Conservation (phyloP, 2,329 filamentous ascomycete genomes). For the Kalaharituber pfeilii region DNA sequence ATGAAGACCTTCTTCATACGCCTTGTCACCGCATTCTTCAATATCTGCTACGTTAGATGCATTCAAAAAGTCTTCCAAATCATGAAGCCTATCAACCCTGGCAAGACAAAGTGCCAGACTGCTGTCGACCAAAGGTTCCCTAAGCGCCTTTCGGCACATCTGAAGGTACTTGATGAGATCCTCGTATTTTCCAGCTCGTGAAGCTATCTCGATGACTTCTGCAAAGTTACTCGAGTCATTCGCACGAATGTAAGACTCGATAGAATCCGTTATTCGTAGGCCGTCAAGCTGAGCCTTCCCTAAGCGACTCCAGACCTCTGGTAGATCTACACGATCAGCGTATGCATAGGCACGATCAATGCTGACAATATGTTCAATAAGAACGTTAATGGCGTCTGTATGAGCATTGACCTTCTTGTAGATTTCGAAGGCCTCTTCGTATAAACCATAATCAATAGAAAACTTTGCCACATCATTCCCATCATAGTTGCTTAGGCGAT, state of each 20-base stretch:
- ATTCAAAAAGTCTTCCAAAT: slow-evolving; percentile 91
- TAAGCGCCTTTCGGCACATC: slow-evolving; percentile 93
- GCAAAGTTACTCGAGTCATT: slow-evolving; percentile 80
- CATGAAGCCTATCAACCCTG: slow-evolving; percentile 72
- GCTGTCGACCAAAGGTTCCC: slow-evolving; percentile 86
- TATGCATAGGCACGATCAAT: slow-evolving; percentile 94
- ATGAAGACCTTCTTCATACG: slow-evolving; percentile 82
- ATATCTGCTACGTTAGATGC: slow-evolving; percentile 88
- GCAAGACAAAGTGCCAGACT: slow-evolving; percentile 86
- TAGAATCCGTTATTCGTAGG: slow-evolving; percentile 75
- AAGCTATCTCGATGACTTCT: slow-evolving; percentile 92
- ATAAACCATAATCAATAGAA: slow-evolving; percentile 85
- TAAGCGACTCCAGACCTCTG: slow-evolving; percentile 96
- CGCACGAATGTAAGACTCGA: slow-evolving; percentile 94
- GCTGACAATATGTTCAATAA: slow-evolving; percentile 92
- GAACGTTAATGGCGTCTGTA: slow-evolving; percentile 67
- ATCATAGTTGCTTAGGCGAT: slow-evolving; percentile 74
- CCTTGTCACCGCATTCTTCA: slow-evolving; percentile 94
- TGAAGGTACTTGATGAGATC: slow-evolving; percentile 90
- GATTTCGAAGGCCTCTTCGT: slow-evolving; percentile 94
- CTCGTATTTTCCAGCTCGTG: slow-evolving; percentile 90
- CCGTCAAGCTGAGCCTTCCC: slow-evolving; percentile 96
- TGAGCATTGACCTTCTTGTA: slow-evolving; percentile 96
- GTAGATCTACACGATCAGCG: slow-evolving; percentile 80
- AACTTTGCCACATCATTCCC: slow-evolving; percentile 83